These are phyloP conservation scores for Polychytrium aggregatum DNA, from an alignment of 192 early-diverging fungal genomes.

Conservation along the genomic window DNA sequence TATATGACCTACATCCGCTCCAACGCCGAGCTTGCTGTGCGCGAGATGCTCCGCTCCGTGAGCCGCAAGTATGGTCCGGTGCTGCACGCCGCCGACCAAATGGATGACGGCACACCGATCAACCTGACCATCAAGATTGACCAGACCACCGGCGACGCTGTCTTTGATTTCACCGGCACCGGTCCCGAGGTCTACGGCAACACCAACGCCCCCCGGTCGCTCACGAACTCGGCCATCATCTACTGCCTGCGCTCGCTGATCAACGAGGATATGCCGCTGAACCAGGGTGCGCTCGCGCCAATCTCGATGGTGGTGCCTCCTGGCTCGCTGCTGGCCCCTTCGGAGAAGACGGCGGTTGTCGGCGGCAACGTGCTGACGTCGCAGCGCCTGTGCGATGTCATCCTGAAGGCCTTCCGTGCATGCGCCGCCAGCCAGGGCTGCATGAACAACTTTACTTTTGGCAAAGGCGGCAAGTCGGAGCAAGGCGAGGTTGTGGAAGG, in stretches of 20 bases:
- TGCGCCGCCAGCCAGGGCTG: conserved; percentile 87
- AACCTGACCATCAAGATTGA: conserved; percentile 62
- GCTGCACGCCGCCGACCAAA: conserved; percentile 51
- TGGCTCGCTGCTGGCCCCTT: conserved; percentile 66
- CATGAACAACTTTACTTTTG: conserved; percentile 97
- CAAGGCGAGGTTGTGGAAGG: conserved; percentile 47
- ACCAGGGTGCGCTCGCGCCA: conserved; percentile 87
- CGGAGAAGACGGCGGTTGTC: conserved; percentile 79
- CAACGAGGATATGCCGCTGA: conserved; percentile 83
- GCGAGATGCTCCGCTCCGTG: conserved; percentile 58
- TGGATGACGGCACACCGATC: conserved; percentile 91
- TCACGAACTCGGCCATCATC: conserved; percentile 88
- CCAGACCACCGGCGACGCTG: conserved; percentile 51
- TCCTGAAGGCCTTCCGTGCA: conserved; percentile 79
- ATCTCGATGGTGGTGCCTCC: conserved; percentile 71
- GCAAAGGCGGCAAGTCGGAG: conserved; percentile 55
- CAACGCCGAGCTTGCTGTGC: conserved; percentile 81
- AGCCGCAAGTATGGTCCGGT: conserved; percentile 20
- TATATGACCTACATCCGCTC: conserved; percentile 90
- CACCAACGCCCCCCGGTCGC: conserved; percentile 59
- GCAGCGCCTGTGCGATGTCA: conserved; percentile 85
- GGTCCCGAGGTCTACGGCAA: conserved; percentile 79
- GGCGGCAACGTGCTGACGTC: conserved; percentile 95
- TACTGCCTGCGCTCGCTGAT: conserved; percentile 91
- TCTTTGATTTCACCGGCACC: conserved; percentile 93